A percentile compares a stretch with the other conserved stretches of the same genome.
Evolutionary conservation across 2,329 filamentous ascomycete species (phyloP).

Genomic region (Parasarocladium wereldwijsianum): DNA sequence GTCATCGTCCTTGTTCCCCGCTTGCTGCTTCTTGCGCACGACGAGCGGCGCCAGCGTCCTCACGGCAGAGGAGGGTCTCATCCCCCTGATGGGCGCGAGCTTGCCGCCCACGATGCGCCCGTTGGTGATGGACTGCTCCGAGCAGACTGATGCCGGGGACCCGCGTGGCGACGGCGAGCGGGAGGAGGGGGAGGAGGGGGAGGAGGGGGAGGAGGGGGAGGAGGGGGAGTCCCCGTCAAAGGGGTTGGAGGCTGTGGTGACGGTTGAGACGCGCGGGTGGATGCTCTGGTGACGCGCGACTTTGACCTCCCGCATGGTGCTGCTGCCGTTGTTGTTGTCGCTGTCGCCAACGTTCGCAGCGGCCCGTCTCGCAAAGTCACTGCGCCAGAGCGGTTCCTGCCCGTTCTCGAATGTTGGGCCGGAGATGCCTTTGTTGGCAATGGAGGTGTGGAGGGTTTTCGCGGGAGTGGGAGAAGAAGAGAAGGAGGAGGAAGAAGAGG

Average conservation of each 20-base stretch:
- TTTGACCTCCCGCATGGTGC: background rate
- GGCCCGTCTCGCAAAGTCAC: no score
- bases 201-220: background rate
- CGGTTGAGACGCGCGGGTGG: background rate
- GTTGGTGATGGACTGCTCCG: constrained; percentile 9
- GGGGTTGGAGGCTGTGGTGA: constrained; percentile 8
- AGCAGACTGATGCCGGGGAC: constrained; percentile 9
- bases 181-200: constrained; percentile 1
- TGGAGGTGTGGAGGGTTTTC: no score
- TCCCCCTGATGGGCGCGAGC: constrained; percentile 22
- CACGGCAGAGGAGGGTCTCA: constrained; percentile 20
- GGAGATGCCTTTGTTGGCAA: no score
- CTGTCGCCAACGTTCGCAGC: background rate
- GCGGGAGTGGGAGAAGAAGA: no score
- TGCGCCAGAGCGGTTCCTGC: no score
- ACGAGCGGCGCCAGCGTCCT: constrained; percentile 8
- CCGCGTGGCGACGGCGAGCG: constrained; percentile 8
- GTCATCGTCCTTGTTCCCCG: no score
- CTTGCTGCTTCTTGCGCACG: constrained; percentile 20
- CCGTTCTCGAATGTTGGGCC: no score
- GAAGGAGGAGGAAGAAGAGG: constrained; percentile 21
- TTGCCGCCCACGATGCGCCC: constrained; percentile 13
- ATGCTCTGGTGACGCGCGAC: no score
- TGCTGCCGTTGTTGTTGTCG: background rate
- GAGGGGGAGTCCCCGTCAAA: constrained; percentile 7